Evolutionary conservation across 129 eudicot genomes (phyloP), one percentile per base, ranked within the genome.

Genomic region (Calendula officinalis): DNA sequence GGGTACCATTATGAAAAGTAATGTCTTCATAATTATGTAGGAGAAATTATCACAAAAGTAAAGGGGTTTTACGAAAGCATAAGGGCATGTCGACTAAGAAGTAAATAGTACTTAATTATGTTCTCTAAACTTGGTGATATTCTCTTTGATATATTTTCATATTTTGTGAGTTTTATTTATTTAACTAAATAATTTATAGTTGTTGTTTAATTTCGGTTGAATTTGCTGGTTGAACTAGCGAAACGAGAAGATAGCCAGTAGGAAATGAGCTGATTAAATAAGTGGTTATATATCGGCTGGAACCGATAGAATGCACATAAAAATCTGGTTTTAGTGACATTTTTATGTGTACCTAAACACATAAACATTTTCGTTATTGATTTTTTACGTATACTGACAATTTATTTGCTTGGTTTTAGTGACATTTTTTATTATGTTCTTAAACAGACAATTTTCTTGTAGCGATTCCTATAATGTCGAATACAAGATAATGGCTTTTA

Each of bases 1-100:
- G 44, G 36, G 69, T 32, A 71, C 12, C 68, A 60, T 60, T 11
- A 41, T 71, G 62, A 71, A 60, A 71, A 62, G 32, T n/a, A 55
- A 51, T 39, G 56, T 71, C 46, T 71, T 41, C 64, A 62, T 62
- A 63, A 63, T 63, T 72, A 55, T 64, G 58, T 42, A 54, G 66
- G 59, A 45, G 51, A 53, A 64, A 53, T 64, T 40, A 35, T 43
- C 49, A 63, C 16, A 44, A 43, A 53, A 34, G 71, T 63, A 34
- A 72, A 72, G 46, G 56, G 30, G 46, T 46, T 58, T 58, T 49
- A 58, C 45, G 36, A 46, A 17, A 35, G 76, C 62, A 62, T 40
- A 43, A 42, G 63, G 64, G 76, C 64, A 41, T 43, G 33, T n/a
- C 42, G 54, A 44, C 70, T 53, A 62, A 53, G 48, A 33, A 41